Evolutionary conservation across 2,329 filamentous ascomycete genomes (phyloP).

Genomic region (Sclerotinia minor): DNA sequence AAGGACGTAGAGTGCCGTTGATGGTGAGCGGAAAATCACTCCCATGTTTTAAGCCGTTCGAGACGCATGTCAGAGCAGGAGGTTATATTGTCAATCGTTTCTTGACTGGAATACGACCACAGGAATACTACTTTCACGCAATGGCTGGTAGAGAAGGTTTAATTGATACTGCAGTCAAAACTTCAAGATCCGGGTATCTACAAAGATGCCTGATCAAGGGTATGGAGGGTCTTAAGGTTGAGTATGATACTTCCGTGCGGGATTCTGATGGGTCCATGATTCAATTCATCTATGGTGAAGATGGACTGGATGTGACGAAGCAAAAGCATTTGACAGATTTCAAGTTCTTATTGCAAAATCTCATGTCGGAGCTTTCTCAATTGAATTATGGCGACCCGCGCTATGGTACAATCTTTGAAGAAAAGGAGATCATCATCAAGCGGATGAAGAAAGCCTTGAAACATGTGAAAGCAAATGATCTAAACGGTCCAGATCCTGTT

Average conservation of each 20-base stretch:
- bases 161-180: slow-evolving; percentile 99
- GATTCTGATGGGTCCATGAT: slow-evolving; percentile 91
- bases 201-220: slow-evolving; percentile 98
- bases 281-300: slow-evolving; percentile 95
- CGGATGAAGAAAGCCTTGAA: slow-evolving; percentile 80
- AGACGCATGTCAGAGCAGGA: slow-evolving; percentile 83
- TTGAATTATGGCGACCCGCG: slow-evolving; percentile 64
- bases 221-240: slow-evolving; percentile 90
- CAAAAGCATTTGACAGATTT: slow-evolving; percentile 90
- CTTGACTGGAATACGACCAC: slow-evolving; percentile 93
- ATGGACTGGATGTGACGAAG: slow-evolving; percentile 91
- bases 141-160: slow-evolving; percentile 98
- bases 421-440: slow-evolving; percentile 59
- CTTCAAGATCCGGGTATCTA: slow-evolving; percentile 91
- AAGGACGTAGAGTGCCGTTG: slow-evolving; percentile 88
- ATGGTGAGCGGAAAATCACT: slow-evolving; percentile 98
- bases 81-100: slow-evolving; percentile 95
- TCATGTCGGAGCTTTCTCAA: slow-evolving; percentile 74
- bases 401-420: slow-evolving; percentile 63
- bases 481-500: slow-evolving; percentile 67
- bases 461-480: slow-evolving; percentile 58
- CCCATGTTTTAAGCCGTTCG: slow-evolving; percentile 90
- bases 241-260: slow-evolving; percentile 91
- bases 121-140: slow-evolving; percentile 99
- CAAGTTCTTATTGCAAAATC: slow-evolving; percentile 84